phyloP scores from a whole-genome alignment of 208 protist genomes.

The Angomonas ambiguus region DNA sequence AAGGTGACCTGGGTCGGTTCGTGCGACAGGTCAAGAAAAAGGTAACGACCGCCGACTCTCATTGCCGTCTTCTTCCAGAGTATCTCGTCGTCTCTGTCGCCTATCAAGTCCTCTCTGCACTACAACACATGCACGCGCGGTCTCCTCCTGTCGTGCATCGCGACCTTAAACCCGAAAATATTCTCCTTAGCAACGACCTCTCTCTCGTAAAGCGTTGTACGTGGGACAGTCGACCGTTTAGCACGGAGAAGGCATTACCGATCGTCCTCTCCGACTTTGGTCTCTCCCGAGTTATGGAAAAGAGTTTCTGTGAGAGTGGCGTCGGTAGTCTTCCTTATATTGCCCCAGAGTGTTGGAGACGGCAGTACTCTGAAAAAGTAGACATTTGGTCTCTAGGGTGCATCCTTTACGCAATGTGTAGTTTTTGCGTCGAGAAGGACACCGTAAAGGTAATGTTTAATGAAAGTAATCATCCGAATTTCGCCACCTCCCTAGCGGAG shows the following conservation, averaged over 20 bases:
- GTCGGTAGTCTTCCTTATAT: constrained; percentile 62
- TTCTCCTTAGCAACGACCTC: constrained; percentile 23
- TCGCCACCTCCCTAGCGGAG: constrained; percentile 26
- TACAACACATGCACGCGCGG: constrained; percentile 47
- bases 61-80: constrained; percentile 40
- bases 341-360: constrained; percentile 68
- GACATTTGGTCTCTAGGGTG: constrained; percentile 98
- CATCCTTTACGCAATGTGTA: constrained; percentile 90
- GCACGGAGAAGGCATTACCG: constrained; percentile 21
- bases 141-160: constrained; percentile 48
- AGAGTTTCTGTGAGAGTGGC: constrained; percentile 57
- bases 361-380: constrained; percentile 95
- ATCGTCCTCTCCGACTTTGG: constrained; percentile 72
- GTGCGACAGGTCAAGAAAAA: constrained; percentile 20
- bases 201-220: background rate
- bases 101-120: constrained; percentile 43
- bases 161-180: constrained; percentile 60
- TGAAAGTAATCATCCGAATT: constrained; percentile 35
- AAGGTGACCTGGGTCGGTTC: constrained; percentile 48
- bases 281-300: constrained; percentile 58
- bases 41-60: background rate
- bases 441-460: constrained; percentile 69
- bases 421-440: constrained; percentile 41
- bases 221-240: background rate
- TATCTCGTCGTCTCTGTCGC: constrained; percentile 43